phyloP scores from a whole-genome alignment of 306 rosid species.

The Begonia masoniana region DNA sequence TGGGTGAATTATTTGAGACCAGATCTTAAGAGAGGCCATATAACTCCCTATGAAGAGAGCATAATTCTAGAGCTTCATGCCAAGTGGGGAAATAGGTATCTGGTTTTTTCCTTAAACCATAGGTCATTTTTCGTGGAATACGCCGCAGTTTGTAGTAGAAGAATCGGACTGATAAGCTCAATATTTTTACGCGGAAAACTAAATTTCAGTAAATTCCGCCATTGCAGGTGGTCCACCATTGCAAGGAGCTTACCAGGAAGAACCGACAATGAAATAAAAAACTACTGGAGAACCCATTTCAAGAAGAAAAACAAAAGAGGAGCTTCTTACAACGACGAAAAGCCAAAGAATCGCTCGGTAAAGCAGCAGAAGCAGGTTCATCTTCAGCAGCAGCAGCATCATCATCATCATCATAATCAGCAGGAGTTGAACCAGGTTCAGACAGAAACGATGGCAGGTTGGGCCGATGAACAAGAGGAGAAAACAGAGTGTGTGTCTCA shows the following conservation, averaged over 20 bases:
- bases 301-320: constrained; percentile 50
- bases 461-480: constrained; percentile 36
- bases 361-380: constrained; percentile 39
- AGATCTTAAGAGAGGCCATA: constrained; percentile 88
- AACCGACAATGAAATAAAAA: constrained; percentile 89
- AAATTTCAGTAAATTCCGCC: too few species aligned
- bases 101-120: too few species aligned
- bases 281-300: constrained; percentile 90
- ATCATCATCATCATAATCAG: constrained; percentile 20
- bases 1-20: constrained; percentile 95
- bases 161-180: too few species aligned
- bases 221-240: constrained; percentile 84
- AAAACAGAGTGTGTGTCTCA: background rate
- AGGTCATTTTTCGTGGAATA: too few species aligned
- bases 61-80: constrained; percentile 74
- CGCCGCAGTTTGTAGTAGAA: too few species aligned
- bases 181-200: too few species aligned
- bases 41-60: constrained; percentile 91
- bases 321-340: constrained; percentile 36
- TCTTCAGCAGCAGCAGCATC: constrained; percentile 35
- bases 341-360: constrained; percentile 40
- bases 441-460: constrained; percentile 35
- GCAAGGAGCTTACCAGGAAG: constrained; percentile 92
- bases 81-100: constrained; percentile 93
- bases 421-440: constrained; percentile 28